Evolutionary conservation across 495 filamentous ascomycete species (phyloP), one percentile per base, ranked within the genome.

Genomic region (Talaromyces proteolyticus): DNA sequence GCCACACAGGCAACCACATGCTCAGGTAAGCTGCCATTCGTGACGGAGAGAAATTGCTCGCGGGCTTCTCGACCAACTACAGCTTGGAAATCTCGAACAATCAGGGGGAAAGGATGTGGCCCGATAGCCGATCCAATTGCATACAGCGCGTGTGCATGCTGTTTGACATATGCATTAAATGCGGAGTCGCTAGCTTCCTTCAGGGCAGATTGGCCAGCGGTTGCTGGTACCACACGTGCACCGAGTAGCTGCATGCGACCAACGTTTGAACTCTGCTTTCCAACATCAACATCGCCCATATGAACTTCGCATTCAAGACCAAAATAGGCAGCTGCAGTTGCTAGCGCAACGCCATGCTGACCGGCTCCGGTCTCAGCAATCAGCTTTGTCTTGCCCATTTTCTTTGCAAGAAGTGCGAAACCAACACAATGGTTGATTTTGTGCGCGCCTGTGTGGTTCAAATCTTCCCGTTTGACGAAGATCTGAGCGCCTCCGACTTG

Each of bases 391-490:
- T 94, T 94, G 8, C 88, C 88, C 38, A 93, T 64, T 21, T 86
- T 74, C 20, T 70, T 69, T 0, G 89, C 89, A 3, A 94, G 70
- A 1, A 94, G 77, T 24, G 87, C 77, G 61, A 92, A 88, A 10
- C 89, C 89, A 10, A 94, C 61, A 4, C 88, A 88, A 56, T 92
- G 92, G 67, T 94, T 94, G 70, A 93, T 92, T 75, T 94, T 94
- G 71, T 94, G 89, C 18, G 81, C 86, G 29, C 76, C 76, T 8
- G 74, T 75, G 56, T 86, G 83, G 66, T 96, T 96, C 22, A 96
- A 74, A 67, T 95, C 91, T 68, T 96, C 91, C 52, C 91, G 77
- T 68, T 96, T 96, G 46, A 96, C 67, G 87, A 89, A 96, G 74
- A 96, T 91, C 55, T 86, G 93, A 25, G 91, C 91, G 25, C 91